These are phyloP conservation scores for Eucalyptus victrix DNA, from an alignment of 345 rosid genomes.

Conservation along the genomic window DNA sequence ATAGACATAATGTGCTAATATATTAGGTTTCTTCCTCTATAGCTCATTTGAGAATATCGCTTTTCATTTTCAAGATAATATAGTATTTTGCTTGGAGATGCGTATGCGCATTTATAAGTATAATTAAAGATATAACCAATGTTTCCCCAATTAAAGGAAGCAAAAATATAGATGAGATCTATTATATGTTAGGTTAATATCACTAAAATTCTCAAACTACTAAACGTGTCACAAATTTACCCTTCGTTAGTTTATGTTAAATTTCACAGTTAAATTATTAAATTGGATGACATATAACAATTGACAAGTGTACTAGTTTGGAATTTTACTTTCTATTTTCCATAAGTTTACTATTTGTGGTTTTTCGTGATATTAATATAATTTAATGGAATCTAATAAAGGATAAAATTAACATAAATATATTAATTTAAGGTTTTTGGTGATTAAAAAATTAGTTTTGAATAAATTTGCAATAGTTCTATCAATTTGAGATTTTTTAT, in stretches of 20 bases:
- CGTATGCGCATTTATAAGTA: background rate
- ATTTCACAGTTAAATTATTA: too few relatives aligned
- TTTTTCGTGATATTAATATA: fast-evolving
- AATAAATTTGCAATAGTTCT: fast-evolving
- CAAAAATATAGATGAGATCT: background rate
- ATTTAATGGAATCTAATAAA: fast-evolving
- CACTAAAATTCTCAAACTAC: too few relatives aligned
- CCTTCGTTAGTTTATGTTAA: fast-evolving
- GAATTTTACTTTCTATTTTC: too few relatives aligned
- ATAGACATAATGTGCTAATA: background rate
- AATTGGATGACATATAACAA: fast-evolving
- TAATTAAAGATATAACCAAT: background rate
- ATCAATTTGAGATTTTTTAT: too few relatives aligned
- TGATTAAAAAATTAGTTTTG: fast-evolving
- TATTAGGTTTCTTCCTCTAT: too few relatives aligned
- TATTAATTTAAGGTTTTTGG: too few relatives aligned
- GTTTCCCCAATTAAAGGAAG: background rate
- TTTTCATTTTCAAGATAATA: background rate
- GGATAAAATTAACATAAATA: too few relatives aligned
- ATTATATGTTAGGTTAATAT: background rate
- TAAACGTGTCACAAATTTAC: too few relatives aligned
- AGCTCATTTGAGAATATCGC: background rate
- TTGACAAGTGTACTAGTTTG: fast-evolving
- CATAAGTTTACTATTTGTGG: too few relatives aligned
- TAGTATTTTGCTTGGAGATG: background rate